Conservation (phyloP, 2,329 filamentous ascomycete species). For the Akanthomyces lecanii region DNA sequence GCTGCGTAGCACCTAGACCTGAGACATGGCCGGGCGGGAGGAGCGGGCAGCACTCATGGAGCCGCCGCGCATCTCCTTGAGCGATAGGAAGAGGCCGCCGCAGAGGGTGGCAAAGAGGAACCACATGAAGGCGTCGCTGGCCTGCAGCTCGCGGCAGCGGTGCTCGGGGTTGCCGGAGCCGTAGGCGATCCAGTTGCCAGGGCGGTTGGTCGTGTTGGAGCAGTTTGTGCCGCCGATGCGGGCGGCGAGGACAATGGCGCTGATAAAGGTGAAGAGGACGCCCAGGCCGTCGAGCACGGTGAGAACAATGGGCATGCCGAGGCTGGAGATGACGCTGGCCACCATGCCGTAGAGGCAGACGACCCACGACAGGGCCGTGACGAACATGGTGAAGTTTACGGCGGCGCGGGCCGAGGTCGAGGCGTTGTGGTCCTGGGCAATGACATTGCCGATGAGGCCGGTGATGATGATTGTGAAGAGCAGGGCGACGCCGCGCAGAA, state of each 20-base stretch:
- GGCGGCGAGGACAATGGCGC: slow-evolving; percentile 65
- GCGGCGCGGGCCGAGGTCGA: slow-evolving; percentile 40
- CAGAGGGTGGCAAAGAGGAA: slow-evolving; percentile 65
- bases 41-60: slow-evolving; percentile 40
- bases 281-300: slow-evolving; percentile 55
- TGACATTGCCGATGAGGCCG: slow-evolving; percentile 55
- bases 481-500: slow-evolving; percentile 47
- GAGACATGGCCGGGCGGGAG: slow-evolving; percentile 51
- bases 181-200: slow-evolving; percentile 55
- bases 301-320: slow-evolving; percentile 49
- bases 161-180: slow-evolving; percentile 56
- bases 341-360: slow-evolving; percentile 59
- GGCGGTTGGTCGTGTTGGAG: slow-evolving; percentile 40
- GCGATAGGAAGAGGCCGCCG: slow-evolving; percentile 51
- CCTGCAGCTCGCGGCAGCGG: slow-evolving; percentile 72
- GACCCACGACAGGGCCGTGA: slow-evolving; percentile 62
- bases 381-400: slow-evolving; percentile 66
- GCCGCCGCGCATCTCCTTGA: slow-evolving; percentile 47
- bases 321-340: slow-evolving; percentile 48
- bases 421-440: slow-evolving; percentile 45
- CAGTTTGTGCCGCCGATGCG: slow-evolving; percentile 68
- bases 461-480: slow-evolving; percentile 51
- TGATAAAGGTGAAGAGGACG: slow-evolving; percentile 66
- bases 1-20: slow-evolving; percentile 34
- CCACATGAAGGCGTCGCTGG: slow-evolving; percentile 72